Base-by-base conservation (phyloP, 2,329 filamentous ascomycete species). In the Aspergillus pseudoterreus region DNA sequence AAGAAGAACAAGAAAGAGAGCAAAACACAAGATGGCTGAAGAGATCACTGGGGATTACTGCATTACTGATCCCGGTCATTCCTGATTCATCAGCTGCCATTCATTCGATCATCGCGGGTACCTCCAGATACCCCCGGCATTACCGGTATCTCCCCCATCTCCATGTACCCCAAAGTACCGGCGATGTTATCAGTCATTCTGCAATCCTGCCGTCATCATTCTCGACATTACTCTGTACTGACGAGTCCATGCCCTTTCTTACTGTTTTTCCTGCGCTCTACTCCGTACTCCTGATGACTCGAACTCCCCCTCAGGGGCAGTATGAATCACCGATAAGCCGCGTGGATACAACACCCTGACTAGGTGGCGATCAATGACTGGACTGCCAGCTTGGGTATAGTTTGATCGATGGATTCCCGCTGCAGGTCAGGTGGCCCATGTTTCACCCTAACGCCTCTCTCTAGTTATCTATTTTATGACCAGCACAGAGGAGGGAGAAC, bases 1-100 rank as follows among this genome's bases (percentile, higher is more conserved):
- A 45, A 45, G 53, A 50, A 30, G 41, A 50, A 21, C 12, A 61
- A 65, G 64, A 66, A 65, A 66, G 66, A 67, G 62, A 68, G 64
- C 9, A 30, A 30, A 11, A 30, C 8, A 30, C 22, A 30, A 30
- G 27, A 30, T 8, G 27, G 8, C 27, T 30, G 27, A 11, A 30
- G 27, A 30, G 27, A 30, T 30, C 27, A 30, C 27, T 30, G 27
- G 27, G 27, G 27, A 30, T 30, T 30, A 2, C 27, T 30, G 27
- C 35, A 17, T 38, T 38, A 38, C 39, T 42, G 39, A 42, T 42
- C 15, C 39, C 39, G 39, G 39, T 17, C 39, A 42, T 42, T 19
- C 39, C 19, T 12, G 39, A 42, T 12, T n/a, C 39, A 21, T 42
- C 39, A 42, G 39, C 6, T 42, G 35, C 35, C 39, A 27, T 30